Conservation (phyloP, 805 yeast species). For the Aciculoconidium aculeatum region DNA sequence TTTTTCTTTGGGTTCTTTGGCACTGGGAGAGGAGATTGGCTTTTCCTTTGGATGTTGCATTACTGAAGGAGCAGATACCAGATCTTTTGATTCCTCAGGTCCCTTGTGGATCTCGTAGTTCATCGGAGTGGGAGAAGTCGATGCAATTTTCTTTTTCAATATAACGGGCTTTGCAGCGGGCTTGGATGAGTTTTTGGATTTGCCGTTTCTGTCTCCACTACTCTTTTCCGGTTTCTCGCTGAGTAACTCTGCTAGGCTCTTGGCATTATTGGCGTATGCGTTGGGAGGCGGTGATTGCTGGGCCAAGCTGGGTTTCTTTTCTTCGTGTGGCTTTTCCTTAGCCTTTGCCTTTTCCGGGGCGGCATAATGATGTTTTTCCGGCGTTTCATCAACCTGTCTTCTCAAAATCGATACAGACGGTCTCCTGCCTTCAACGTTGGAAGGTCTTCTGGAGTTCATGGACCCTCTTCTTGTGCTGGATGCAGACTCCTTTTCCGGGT, state of each 20-base stretch:
- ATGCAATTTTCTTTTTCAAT: constrained; percentile 29
- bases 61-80: not conserved
- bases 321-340: not conserved
- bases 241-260: constrained; percentile 36
- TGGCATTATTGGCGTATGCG: constrained; percentile 13
- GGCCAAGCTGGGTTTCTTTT: no score
- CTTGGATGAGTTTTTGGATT: constrained; percentile 19
- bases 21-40: no score
- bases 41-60: not conserved
- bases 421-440: constrained; percentile 8
- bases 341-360: constrained; percentile 1
- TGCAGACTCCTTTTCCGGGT: constrained; percentile 50
- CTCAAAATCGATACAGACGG: constrained; percentile 16
- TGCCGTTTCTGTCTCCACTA: constrained; percentile 13
- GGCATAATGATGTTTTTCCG: not conserved
- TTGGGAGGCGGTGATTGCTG: constrained; percentile 1
- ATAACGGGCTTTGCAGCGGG: constrained; percentile 29
- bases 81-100: no score
- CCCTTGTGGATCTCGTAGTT: no score
- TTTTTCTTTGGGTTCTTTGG: not conserved
- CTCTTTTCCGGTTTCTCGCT: constrained; percentile 17
- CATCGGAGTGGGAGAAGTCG: constrained; percentile 1
- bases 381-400: constrained; percentile 10
- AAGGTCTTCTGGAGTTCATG: constrained; percentile 4
- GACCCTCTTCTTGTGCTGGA: constrained; percentile 4